These are phyloP conservation scores for Collybia nuda DNA, from an alignment of 768 basidiomycete species.

Conservation along the genomic window DNA sequence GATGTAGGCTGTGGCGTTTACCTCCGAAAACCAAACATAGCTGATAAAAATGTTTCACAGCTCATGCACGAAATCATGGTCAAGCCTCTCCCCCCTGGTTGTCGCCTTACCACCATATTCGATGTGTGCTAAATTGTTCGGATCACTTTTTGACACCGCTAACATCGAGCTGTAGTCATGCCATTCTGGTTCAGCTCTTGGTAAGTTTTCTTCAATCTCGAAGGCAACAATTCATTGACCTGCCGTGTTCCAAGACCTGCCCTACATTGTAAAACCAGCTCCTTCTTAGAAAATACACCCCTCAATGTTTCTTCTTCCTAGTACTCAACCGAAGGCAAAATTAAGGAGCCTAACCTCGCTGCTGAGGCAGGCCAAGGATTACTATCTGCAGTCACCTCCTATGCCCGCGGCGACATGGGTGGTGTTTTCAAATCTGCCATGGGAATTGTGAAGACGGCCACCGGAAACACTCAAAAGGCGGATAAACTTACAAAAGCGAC, in stretches of 20 bases:
- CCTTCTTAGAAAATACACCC: neutral
- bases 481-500: slow-evolving; percentile 58
- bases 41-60: slow-evolving; percentile 27
- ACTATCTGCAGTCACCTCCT: slow-evolving; percentile 74
- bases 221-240: neutral
- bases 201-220: slow-evolving; percentile 32
- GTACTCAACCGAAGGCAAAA: slow-evolving; percentile 94
- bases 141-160: neutral
- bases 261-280: slow-evolving; percentile 54
- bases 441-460: slow-evolving; percentile 72
- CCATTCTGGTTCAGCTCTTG: slow-evolving; percentile 88
- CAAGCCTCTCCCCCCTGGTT: slow-evolving; percentile 76
- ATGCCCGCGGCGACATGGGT: slow-evolving; percentile 76
- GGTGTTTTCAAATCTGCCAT: slow-evolving; percentile 76
- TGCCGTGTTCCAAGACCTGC: slow-evolving; percentile 47
- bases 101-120: slow-evolving; percentile 83
- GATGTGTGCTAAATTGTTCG: slow-evolving; percentile 50
- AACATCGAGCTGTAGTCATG: slow-evolving; percentile 53
- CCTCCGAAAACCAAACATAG: no score
- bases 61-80: slow-evolving; percentile 81
- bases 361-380: slow-evolving; percentile 87
- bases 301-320: slow-evolving; percentile 20
- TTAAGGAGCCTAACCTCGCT: slow-evolving; percentile 91
- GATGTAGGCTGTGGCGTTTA: slow-evolving; percentile 55
- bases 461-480: slow-evolving; percentile 65